These are phyloP conservation scores for Thelephora ganbajun DNA, from an alignment of 768 basidiomycete genomes.

Conservation along the genomic window DNA sequence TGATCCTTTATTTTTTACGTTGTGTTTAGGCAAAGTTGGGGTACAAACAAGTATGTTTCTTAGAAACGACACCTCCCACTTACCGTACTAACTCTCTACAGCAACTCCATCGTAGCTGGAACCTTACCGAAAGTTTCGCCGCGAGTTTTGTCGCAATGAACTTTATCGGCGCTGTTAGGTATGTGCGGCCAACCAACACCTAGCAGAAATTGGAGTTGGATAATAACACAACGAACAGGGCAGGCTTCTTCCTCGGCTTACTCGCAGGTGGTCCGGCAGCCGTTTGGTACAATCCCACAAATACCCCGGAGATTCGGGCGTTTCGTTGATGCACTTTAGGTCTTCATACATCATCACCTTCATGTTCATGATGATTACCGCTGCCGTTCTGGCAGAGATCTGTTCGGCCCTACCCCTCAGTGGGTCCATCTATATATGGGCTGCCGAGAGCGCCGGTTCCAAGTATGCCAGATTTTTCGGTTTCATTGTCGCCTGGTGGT, in stretches of 20 bases:
- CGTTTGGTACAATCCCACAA: slow-evolving; percentile 43
- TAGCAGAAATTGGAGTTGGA: neutral
- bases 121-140: slow-evolving; percentile 71
- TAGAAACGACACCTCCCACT: neutral
- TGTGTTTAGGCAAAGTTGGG: slow-evolving; percentile 49
- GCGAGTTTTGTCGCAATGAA: slow-evolving; percentile 84
- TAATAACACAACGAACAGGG: slow-evolving; percentile 24
- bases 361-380: slow-evolving; percentile 81
- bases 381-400: slow-evolving; percentile 76
- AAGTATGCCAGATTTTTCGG: slow-evolving; percentile 80
- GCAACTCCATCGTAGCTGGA: slow-evolving; percentile 83
- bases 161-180: slow-evolving; percentile 83
- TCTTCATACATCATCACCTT: slow-evolving; percentile 74
- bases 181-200: slow-evolving; percentile 6
- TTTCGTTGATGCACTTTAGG: slow-evolving; percentile 27
- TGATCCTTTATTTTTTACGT: slow-evolving; percentile 28
- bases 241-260: slow-evolving; percentile 68
- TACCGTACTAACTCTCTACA: slow-evolving; percentile 16
- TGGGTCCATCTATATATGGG: slow-evolving; percentile 92
- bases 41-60: slow-evolving; percentile 54
- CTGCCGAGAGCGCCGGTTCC: slow-evolving; percentile 82
- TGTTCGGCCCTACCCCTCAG: slow-evolving; percentile 80
- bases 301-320: neutral
- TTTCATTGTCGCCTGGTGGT: slow-evolving; percentile 89
- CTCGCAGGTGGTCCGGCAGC: slow-evolving; percentile 81